Evolutionary conservation across 768 basidiomycete species (phyloP).

Genomic region (Artomyces pyxidatus): DNA sequence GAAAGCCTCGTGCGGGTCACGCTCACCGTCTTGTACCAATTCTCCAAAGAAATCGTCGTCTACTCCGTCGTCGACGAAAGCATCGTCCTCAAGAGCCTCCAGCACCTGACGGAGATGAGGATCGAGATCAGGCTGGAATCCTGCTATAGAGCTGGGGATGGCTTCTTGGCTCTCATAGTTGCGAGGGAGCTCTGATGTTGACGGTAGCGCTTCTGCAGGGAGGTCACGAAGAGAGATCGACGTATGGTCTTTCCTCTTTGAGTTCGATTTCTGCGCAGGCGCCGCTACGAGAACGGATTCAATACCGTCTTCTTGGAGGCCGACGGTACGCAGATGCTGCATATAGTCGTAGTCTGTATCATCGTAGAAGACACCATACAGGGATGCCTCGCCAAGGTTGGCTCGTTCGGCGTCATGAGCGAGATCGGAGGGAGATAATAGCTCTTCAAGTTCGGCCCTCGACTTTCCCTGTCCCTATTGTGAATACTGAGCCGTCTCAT

Average conservation of each 20-base stretch:
- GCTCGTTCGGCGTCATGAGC: slow-evolving; percentile 34
- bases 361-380: slow-evolving; percentile 91
- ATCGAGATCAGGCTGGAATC: slow-evolving; percentile 95
- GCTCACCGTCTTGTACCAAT: slow-evolving; percentile 65
- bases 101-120: slow-evolving; percentile 87
- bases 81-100: slow-evolving; percentile 94
- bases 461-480: slow-evolving; percentile 56
- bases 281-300: slow-evolving; percentile 79
- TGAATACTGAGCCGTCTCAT: slow-evolving; percentile 1
- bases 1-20: slow-evolving; percentile 48
- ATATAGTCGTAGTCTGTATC: slow-evolving; percentile 98
- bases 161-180: slow-evolving; percentile 71
- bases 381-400: slow-evolving; percentile 79
- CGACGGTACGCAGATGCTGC: slow-evolving; percentile 84
- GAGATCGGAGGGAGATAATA: slow-evolving; percentile 41
- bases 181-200: slow-evolving; percentile 61
- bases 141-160: slow-evolving; percentile 74
- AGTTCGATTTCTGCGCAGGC: slow-evolving; percentile 33
- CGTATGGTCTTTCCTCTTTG: slow-evolving; percentile 30
- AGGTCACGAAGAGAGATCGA: slow-evolving; percentile 44
- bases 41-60: slow-evolving; percentile 74
- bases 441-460: slow-evolving; percentile 67
- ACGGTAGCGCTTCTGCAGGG: slow-evolving; percentile 67
- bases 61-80: slow-evolving; percentile 73
- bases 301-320: slow-evolving; percentile 69